These are phyloP conservation scores for Stylosanthes scabra DNA, from an alignment of 331 rosid genomes.

Conservation along the genomic window DNA sequence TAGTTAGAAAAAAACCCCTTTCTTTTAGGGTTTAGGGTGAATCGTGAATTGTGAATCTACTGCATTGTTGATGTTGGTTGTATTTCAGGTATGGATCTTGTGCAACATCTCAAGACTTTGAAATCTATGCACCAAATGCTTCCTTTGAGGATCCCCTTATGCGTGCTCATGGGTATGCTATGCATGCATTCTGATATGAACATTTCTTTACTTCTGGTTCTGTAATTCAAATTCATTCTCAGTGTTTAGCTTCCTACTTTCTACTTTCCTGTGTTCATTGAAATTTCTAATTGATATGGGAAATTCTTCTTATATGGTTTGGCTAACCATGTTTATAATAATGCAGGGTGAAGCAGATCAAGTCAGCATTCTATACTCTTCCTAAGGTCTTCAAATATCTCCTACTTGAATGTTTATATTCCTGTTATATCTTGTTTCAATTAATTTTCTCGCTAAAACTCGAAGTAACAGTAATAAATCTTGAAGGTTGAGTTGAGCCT, in stretches of 20 bases:
- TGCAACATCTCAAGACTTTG: constrained; percentile 74
- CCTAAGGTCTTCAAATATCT: constrained; percentile 61
- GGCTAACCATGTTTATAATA: constrained; percentile 21
- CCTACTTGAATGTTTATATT: background rate
- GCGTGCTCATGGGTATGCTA: constrained; percentile 70
- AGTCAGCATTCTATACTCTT: constrained; percentile 86
- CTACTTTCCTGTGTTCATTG: background rate
- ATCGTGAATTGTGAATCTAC: too few species aligned
- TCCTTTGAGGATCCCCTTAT: constrained; percentile 92
- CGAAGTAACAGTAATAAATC: background rate
- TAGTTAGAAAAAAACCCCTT: too few species aligned
- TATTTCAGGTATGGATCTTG: constrained; percentile 67
- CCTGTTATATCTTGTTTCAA: background rate
- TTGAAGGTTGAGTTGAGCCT: background rate
- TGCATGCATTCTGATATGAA: background rate
- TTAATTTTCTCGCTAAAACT: background rate
- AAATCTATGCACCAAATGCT: constrained; percentile 72
- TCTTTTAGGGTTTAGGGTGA: too few species aligned
- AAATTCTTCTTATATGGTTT: constrained; percentile 16
- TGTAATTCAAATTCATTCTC: constrained; percentile 7
- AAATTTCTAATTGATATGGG: background rate
- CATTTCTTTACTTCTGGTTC: background rate
- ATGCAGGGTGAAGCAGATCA: constrained; percentile 88
- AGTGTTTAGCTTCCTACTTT: constrained; percentile 10
- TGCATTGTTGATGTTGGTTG: background rate